Conservation (phyloP, 2,329 filamentous ascomycete genomes). For the Calonectria pteridis region DNA sequence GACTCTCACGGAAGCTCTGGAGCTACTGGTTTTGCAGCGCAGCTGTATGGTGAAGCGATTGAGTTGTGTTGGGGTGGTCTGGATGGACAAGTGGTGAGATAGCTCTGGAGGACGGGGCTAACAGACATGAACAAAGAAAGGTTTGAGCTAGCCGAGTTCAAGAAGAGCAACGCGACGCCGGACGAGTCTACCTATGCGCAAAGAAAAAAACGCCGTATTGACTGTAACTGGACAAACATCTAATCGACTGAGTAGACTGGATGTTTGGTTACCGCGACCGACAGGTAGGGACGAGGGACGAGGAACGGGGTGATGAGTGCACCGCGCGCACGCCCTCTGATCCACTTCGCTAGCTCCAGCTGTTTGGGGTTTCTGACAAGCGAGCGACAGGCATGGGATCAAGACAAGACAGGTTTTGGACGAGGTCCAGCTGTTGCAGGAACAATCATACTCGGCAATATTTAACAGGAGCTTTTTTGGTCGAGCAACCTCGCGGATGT, state of each 20-base stretch:
- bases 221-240: constrained; percentile 7
- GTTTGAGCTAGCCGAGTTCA: constrained; percentile 8
- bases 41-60: constrained; percentile 7
- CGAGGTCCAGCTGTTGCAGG: background rate
- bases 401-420: background rate
- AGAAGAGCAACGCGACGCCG: background rate
- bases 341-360: constrained; percentile 20
- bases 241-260: background rate
- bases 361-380: background rate
- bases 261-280: constrained; percentile 16
- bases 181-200: background rate
- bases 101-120: background rate
- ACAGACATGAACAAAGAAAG: background rate
- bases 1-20: background rate
- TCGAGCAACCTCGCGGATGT: background rate
- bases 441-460: too few species aligned
- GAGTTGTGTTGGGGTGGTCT: background rate
- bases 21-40: background rate
- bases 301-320: constrained; percentile 7
- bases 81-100: constrained; percentile 5
- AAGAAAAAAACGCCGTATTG: background rate
- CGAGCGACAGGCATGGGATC: background rate
- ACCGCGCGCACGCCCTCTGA: constrained; percentile 16
- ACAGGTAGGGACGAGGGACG: constrained; percentile 5
- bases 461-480: background rate